Base-by-base conservation (phyloP, 2,329 filamentous ascomycete species). In the Ceratocystis cubensis region DNA sequence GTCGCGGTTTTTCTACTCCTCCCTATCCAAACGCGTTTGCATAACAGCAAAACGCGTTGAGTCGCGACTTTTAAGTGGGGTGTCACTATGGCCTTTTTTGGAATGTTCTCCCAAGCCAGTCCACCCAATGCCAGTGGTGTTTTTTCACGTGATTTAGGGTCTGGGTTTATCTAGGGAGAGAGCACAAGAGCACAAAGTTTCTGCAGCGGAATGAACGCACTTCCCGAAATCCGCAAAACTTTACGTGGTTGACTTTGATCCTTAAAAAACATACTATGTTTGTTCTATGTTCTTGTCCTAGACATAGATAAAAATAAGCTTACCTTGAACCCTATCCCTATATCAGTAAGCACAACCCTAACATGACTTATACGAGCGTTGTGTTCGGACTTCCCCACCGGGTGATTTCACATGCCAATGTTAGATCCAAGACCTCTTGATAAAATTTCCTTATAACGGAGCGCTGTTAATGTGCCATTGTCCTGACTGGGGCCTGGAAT, bases 31-130 rank as follows among this genome's bases (percentile, higher is more conserved):
- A 41, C 30, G 30, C 59, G 30, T 20, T 37, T 37, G 6, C 6
- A 7, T 5, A 44, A 41, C 28, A 41, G 2, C 10, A 20, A 61
- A 44, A 46, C 41, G 45, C 61, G 61, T 48, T 37, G 37, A 20
- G 59, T 41, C 63, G 63, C 63, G 48, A 57, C n/a, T 56, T 28
- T 15, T 25, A 59, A 46, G 63, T 45, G 63, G 63, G 48, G 50
- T 22, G 30, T 50, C 53, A 65, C 63, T 65, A 65, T 65, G 63
- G 48, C 63, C 63, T 59, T 28, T 65, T 65, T 65, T 22, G 63
- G 63, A 64, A 59, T 48, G 46, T 13, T 41, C 37, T 15, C 1
- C 10, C 37, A 41, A 41, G 37, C 37, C 37, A 37, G 37, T 41
- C 37, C 3, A 13, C 37, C 37, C 37, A 1, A 41, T 41, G 37